These are phyloP conservation scores for Eucalyptus cloeziana DNA, from an alignment of 345 rosid genomes.

Conservation along the genomic window DNA sequence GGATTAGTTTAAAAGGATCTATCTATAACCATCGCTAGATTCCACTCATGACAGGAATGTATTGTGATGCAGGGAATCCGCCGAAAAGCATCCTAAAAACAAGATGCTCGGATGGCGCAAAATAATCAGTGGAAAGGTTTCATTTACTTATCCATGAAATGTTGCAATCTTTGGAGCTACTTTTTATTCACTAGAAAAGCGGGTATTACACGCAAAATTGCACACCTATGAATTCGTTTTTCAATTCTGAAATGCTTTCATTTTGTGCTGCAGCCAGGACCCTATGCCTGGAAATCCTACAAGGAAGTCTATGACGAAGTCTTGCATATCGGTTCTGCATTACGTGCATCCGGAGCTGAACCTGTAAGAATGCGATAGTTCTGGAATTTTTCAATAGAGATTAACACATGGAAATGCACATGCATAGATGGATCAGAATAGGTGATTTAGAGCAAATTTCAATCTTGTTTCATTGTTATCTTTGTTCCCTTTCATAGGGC, in stretches of 20 bases:
- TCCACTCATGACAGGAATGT: background rate
- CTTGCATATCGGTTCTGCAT: slow-evolving; percentile 65
- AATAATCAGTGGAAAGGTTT: slow-evolving; percentile 58
- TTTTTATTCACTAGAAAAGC: background rate
- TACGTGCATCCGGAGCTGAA: slow-evolving; percentile 72
- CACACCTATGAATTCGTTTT: background rate
- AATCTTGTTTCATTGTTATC: background rate
- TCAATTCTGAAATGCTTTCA: background rate
- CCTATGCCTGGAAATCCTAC: slow-evolving; percentile 84
- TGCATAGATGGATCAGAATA: background rate
- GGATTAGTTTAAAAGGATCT: background rate
- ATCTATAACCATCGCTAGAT: background rate
- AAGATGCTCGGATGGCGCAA: slow-evolving; percentile 93
- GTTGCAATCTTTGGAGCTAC: background rate
- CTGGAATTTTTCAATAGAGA: background rate
- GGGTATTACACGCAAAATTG: rapidly evolving
- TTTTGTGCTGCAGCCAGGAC: slow-evolving; percentile 44
- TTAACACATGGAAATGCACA: background rate
- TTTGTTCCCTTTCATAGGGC: slow-evolving; percentile 32
- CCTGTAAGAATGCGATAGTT: slow-evolving; percentile 37
- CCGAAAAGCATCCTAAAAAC: slow-evolving; percentile 47
- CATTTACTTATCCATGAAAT: background rate
- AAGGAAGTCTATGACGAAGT: slow-evolving; percentile 79
- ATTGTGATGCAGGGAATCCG: slow-evolving; percentile 32
- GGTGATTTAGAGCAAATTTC: background rate